Percentiles rank a stretch among this genome's conserved stretches.
phyloP scores from a whole-genome alignment of 768 basidiomycete genomes.

The Agaricus sinodeliciosus region DNA sequence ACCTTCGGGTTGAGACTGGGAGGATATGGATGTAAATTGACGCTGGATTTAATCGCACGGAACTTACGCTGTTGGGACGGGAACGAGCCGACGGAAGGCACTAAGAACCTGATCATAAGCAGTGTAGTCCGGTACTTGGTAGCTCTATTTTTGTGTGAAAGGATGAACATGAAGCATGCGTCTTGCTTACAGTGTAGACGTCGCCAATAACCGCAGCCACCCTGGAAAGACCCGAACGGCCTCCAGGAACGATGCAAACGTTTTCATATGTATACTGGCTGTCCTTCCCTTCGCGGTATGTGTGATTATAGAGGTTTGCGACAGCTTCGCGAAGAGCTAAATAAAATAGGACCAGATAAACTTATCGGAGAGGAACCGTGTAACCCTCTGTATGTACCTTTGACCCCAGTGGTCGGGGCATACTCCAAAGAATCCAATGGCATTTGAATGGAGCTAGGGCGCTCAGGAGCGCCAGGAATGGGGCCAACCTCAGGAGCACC shows the following conservation, averaged over 20 bases:
- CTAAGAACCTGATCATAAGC: conserved; percentile 80
- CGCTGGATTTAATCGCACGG: background rate
- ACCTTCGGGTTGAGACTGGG: conserved; percentile 37
- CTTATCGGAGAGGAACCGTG: background rate
- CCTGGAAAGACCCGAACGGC: conserved; percentile 83
- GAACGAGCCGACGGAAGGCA: conserved; percentile 85
- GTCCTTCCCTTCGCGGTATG: conserved; percentile 73
- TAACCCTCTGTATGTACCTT: conserved; percentile 40
- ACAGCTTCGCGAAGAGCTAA: conserved; percentile 82
- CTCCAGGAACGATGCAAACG: conserved; percentile 92
- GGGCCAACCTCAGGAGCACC: conserved; percentile 87
- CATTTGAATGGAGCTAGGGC: conserved; percentile 59
- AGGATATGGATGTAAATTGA: conserved; percentile 1
- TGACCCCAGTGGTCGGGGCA: conserved; percentile 89
- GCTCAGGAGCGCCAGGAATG: conserved; percentile 66
- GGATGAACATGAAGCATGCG: background rate
- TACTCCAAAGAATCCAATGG: conserved; percentile 78
- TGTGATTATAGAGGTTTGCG: conserved; percentile 82
- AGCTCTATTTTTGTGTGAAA: conserved; percentile 43
- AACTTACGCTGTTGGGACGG: conserved; percentile 81
- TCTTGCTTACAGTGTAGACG: conserved; percentile 62
- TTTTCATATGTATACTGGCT: conserved; percentile 92
- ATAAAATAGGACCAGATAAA: background rate
- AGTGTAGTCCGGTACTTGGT: conserved; percentile 90
- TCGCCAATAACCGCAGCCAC: conserved; percentile 90